Conservation (phyloP, 2,329 filamentous ascomycete species). For the Fusarium transvaalense region DNA sequence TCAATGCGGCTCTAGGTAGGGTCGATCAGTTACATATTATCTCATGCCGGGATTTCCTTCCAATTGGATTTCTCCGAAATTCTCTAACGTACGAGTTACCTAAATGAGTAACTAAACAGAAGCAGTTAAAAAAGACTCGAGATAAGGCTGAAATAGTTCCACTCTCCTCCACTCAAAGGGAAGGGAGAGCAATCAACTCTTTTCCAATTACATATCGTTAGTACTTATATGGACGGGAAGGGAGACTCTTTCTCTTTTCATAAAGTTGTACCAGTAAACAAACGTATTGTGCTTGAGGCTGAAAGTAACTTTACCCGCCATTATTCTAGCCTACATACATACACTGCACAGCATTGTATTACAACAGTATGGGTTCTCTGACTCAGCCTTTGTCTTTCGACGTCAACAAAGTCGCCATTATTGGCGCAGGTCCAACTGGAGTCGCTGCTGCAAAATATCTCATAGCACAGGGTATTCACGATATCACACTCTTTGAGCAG, state of each 20-base stretch:
- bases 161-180: conserved; percentile 40
- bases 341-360: neutral
- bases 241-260: conserved; percentile 5
- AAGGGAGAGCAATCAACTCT: conserved; percentile 25
- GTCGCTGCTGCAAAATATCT: conserved; percentile 86
- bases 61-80: conserved; percentile 6
- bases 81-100: neutral
- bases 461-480: conserved; percentile 76
- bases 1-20: conserved; percentile 14
- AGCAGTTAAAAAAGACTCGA: conserved; percentile 24
- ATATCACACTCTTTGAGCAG: conserved; percentile 85
- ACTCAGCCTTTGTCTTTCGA: conserved; percentile 55
- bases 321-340: neutral
- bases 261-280: conserved; percentile 1
- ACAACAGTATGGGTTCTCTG: conserved; percentile 50
- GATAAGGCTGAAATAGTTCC: conserved; percentile 41
- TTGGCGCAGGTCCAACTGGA: conserved; percentile 86
- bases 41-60: conserved; percentile 8
- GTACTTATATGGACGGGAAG: conserved; percentile 12
- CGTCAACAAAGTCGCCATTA: conserved; percentile 76
- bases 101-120: conserved; percentile 14
- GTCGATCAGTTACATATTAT: no score
- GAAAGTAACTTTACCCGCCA: neutral
- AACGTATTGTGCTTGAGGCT: neutral
- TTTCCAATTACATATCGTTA: neutral